Conservation (phyloP, 306 rosid species). For the Arachis stenosperma region DNA sequence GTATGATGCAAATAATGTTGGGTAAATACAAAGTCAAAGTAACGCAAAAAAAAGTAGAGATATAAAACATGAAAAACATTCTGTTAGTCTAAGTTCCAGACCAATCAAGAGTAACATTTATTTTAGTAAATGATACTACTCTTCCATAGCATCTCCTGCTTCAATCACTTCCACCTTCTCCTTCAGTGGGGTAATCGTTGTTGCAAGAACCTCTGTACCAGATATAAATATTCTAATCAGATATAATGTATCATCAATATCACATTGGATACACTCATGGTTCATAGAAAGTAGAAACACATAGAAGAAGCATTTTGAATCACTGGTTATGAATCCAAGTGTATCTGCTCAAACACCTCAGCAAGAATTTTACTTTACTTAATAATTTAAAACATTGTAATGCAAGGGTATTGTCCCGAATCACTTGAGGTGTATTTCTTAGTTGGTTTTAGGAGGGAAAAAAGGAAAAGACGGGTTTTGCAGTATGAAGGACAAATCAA, state of each 20-base stretch:
- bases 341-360: not conserved
- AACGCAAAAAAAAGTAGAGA: not conserved
- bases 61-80: not conserved
- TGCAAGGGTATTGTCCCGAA: too few relatives aligned
- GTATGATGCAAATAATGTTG: not conserved
- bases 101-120: not conserved
- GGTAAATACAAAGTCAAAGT: not conserved
- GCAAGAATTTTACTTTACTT: too few relatives aligned
- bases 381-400: too few relatives aligned
- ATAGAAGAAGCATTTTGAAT: not conserved
- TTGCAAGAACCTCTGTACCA: slow-evolving; percentile 76
- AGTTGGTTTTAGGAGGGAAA: too few relatives aligned
- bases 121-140: slow-evolving; percentile 35
- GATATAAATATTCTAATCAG: slow-evolving; percentile 34
- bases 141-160: slow-evolving; percentile 92
- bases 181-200: slow-evolving; percentile 78
- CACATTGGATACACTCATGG: not conserved
- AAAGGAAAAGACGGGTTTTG: too few relatives aligned
- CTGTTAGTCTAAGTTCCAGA: slow-evolving; percentile 20
- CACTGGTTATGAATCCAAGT: not conserved
- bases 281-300: not conserved
- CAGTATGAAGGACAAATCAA: too few relatives aligned
- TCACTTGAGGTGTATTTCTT: too few relatives aligned
- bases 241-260: slow-evolving; percentile 3
- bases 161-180: slow-evolving; percentile 68